Evolutionary conservation across 495 filamentous ascomycete species (phyloP).

Genomic region (Cladorrhinum samala): DNA sequence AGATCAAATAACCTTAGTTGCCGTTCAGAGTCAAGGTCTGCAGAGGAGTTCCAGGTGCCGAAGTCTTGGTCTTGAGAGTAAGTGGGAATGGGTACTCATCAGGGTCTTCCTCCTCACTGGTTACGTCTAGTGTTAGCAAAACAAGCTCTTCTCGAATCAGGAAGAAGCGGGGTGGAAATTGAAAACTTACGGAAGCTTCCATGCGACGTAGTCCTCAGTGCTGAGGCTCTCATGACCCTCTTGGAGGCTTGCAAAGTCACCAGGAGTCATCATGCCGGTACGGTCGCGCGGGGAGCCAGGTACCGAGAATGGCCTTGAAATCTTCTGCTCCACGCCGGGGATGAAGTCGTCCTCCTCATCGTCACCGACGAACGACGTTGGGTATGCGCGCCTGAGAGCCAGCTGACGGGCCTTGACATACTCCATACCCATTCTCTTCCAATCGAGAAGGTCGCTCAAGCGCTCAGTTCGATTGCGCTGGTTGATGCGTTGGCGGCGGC

Average conservation of each 20-base stretch:
- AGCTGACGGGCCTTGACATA: constrained; percentile 96
- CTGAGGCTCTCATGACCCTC: constrained; percentile 88
- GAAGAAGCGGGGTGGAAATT: background rate
- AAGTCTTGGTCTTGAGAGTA: constrained; percentile 57
- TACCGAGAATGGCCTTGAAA: constrained; percentile 86
- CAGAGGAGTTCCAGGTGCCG: too few species aligned
- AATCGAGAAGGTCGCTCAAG: constrained; percentile 89
- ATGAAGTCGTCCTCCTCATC: constrained; percentile 80
- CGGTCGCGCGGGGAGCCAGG: constrained; percentile 88
- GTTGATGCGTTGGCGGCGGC: constrained; percentile 92
- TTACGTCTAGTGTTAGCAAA: constrained; percentile 12
- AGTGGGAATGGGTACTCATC: constrained; percentile 93
- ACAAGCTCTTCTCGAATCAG: background rate
- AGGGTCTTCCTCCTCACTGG: constrained; percentile 88
- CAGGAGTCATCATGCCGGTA: constrained; percentile 97
- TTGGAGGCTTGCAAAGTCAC: constrained; percentile 93
- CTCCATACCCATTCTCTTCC: constrained; percentile 99
- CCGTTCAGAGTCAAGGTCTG: too few species aligned
- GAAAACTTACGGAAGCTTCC: constrained; percentile 98
- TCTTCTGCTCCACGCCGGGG: constrained; percentile 82
- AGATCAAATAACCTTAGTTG: too few species aligned
- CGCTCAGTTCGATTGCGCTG: constrained; percentile 97
- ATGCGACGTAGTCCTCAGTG: constrained; percentile 96
- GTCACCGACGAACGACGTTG: constrained; percentile 67
- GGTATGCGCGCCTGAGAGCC: constrained; percentile 87